Evolutionary conservation across 2,329 filamentous ascomycete genomes (phyloP), one percentile per base, ranked within the genome.

Genomic region (Dothideomycetes sp.): DNA sequence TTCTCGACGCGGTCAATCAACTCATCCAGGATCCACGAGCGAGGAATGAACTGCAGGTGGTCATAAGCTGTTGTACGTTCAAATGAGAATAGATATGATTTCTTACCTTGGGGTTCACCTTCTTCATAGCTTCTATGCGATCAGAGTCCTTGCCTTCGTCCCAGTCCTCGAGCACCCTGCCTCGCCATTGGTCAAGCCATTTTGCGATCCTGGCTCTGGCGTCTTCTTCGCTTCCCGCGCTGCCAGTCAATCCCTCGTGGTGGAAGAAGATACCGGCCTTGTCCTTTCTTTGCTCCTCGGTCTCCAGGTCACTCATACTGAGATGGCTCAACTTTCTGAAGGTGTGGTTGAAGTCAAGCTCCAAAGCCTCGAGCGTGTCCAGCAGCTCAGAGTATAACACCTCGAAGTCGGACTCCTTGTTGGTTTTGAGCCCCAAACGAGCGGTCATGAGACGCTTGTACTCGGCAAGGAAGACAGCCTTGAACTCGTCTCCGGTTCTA

Each of bases 281-380:
- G n/a, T 77, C 68, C 45, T 72, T 72, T 38, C 85, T 68, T 35
- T 69, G 64, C 15, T 80, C 73, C 18, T 80, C 72, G 0, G 77
- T 81, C 19, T 74, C 71, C 5, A 94, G 55, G 4, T 84, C 74
- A 1, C 61, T 61, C 1, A 86, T 45, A 22, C 64, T 72, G 14
- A 94, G 54, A 15, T 64, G 61, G 38, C 81, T 81, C 0, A 98
- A 68, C 7, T 81, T 75, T 30, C 93, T 75, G 71, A 96, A 96
- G 57, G 93, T 91, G 52, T 93, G 84, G 55, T 94, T 85, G 61
- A 95, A 98, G 58, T 98, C 91, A 2, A 98, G 65, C 54, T 93
- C 84, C 14, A 88, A 65, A 1, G 74, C 73, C 57, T 94, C 83
- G 61, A 98, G 70, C 0, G 76, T 79, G 56, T 95, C 86, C 1